Conservation (phyloP, 1,139 yeast species). For the Candida mesenterica region DNA sequence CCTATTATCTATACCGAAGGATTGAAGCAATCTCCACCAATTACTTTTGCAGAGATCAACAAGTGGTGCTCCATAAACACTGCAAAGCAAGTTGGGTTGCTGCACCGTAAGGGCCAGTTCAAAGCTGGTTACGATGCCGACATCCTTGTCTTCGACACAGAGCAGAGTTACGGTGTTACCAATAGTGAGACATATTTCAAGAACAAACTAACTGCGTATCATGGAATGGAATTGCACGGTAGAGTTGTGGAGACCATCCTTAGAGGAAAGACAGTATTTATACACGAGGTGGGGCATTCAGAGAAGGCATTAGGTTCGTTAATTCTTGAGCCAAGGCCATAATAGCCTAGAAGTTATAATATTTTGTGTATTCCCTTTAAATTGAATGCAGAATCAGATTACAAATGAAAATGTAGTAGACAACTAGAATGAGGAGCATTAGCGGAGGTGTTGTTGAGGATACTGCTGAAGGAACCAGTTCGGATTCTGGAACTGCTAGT, state of each 20-base stretch:
- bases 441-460: too few relatives aligned
- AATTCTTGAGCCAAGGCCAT: conserved; percentile 53
- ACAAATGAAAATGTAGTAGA: too few relatives aligned
- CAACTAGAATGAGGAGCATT: too few relatives aligned
- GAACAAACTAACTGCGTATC: conserved; percentile 83
- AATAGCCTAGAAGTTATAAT: neutral
- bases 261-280: conserved; percentile 69
- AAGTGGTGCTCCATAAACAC: conserved; percentile 82
- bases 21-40: conserved; percentile 48
- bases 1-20: conserved; percentile 81
- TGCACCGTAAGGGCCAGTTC: conserved; percentile 69
- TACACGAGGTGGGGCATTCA: conserved; percentile 55
- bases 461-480: too few relatives aligned
- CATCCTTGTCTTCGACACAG: conserved; percentile 74
- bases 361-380: too few relatives aligned
- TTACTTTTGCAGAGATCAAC: conserved; percentile 60
- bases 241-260: conserved; percentile 74
- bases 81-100: conserved; percentile 79
- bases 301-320: conserved; percentile 56
- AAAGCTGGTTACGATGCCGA: conserved; percentile 83
- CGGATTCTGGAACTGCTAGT: too few relatives aligned
- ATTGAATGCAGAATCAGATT: too few relatives aligned
- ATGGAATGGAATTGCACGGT: conserved; percentile 68
- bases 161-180: conserved; percentile 50
- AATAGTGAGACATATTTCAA: conserved; percentile 69